phyloP scores from a whole-genome alignment of 352 stramenopile genomes.

The Globisporangium nunn region DNA sequence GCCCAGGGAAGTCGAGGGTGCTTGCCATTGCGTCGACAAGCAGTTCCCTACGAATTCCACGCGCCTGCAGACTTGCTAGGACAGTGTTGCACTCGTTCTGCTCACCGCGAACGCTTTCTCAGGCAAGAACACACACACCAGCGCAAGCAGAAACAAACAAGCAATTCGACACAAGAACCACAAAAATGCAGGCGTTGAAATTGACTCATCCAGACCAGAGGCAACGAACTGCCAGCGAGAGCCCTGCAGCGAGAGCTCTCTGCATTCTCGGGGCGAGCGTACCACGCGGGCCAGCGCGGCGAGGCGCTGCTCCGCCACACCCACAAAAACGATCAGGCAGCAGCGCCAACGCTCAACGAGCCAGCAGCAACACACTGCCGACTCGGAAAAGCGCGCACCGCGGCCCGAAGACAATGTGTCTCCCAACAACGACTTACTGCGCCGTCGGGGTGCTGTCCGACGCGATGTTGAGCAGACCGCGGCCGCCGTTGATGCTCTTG shows the following conservation, averaged over 20 bases:
- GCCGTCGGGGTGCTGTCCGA: conserved; percentile 2
- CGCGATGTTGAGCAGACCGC: conserved; percentile 89
- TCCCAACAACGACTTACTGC: conserved; percentile 3
- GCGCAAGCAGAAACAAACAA: too few species aligned
- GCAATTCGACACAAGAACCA: neutral
- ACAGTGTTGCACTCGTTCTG: too few species aligned
- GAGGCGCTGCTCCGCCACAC: neutral
- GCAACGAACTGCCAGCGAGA: neutral
- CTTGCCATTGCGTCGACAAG: too few species aligned
- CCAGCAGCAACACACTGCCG: too few species aligned
- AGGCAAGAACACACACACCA: too few species aligned
- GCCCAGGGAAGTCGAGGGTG: too few species aligned
- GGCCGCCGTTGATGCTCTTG: conserved; percentile 95
- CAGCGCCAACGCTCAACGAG: too few species aligned
- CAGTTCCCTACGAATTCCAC: too few species aligned
- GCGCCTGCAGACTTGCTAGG: too few species aligned
- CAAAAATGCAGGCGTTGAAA: neutral
- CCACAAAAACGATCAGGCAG: neutral
- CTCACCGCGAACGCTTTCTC: too few species aligned
- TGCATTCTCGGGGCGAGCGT: neutral
- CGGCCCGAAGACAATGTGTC: too few species aligned
- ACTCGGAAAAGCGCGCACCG: too few species aligned
- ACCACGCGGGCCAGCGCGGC: neutral
- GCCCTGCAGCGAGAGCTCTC: neutral
- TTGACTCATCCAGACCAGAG: neutral